A percentile compares a stretch with the other conserved stretches of the same genome.
Conservation (phyloP, 805 yeast species). For the Starmerella bombi region DNA sequence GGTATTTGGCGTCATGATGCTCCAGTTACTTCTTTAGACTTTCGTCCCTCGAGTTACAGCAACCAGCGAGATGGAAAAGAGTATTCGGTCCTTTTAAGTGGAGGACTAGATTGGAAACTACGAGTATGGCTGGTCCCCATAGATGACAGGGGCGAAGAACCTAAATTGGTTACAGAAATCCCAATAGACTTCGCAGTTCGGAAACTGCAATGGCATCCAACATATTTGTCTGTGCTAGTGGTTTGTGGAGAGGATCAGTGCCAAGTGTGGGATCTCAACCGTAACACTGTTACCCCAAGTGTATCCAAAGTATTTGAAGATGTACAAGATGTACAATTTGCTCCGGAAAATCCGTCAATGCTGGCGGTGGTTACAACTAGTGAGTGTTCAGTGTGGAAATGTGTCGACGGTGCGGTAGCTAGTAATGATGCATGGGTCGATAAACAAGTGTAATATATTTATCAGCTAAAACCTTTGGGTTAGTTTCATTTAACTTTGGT, state of each 20-base stretch:
- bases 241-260: conserved; percentile 10
- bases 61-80: background rate
- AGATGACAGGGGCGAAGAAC: conserved; percentile 3
- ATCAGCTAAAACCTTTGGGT: too few relatives aligned
- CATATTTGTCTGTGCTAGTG: conserved; percentile 8
- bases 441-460: too few relatives aligned
- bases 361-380: background rate
- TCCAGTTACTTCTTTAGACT: conserved; percentile 7
- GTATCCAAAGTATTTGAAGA: too few relatives aligned
- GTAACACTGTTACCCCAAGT: conserved; percentile 4
- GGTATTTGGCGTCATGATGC: conserved; percentile 10
- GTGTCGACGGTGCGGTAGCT: too few relatives aligned
- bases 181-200: conserved; percentile 7
- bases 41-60: conserved; percentile 1
- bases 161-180: background rate
- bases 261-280: conserved; percentile 14
- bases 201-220: conserved; percentile 12
- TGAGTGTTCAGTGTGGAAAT: background rate
- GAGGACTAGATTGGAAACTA: conserved; percentile 16
- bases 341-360: too few relatives aligned
- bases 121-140: conserved; percentile 13
- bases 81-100: conserved; percentile 9
- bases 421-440: too few relatives aligned
- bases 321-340: too few relatives aligned
- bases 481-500: conserved; percentile 2